Conservation (phyloP, 140 eudicot genomes). For the Bidens hawaiensis region DNA sequence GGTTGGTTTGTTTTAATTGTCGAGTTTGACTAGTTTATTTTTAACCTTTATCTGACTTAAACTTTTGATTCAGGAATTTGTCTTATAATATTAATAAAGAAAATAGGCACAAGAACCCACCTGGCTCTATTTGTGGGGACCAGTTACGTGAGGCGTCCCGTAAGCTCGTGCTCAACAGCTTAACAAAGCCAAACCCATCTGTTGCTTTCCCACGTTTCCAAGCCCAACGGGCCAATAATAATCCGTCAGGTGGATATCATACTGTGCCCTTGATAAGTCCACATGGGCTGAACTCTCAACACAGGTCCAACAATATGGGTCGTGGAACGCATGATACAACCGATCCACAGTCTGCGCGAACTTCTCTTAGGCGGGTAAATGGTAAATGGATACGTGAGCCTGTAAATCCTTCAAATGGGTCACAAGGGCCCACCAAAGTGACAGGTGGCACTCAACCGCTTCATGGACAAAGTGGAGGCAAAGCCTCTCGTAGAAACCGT, state of each 20-base stretch:
- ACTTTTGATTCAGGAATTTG: conserved; percentile 15
- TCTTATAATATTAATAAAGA: background rate
- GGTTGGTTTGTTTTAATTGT: background rate
- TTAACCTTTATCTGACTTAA: background rate
- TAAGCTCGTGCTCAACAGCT: conserved; percentile 60
- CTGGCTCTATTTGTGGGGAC: conserved; percentile 53
- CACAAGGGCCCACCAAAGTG: too few species aligned
- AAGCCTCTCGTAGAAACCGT: too few species aligned
- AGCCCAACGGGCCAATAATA: conserved; percentile 15
- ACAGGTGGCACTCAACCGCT: too few species aligned
- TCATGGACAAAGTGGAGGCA: too few species aligned
- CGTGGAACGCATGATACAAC: background rate
- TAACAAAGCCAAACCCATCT: conserved; percentile 24
- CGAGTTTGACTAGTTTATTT: background rate
- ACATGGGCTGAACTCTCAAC: too few species aligned
- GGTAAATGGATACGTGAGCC: background rate
- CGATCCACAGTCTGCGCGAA: background rate
- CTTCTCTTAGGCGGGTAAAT: background rate
- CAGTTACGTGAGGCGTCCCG: conserved; percentile 73
- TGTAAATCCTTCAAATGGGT: background rate
- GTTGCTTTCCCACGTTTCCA: conserved; percentile 15
- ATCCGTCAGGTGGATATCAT: background rate
- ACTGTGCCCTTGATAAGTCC: background rate
- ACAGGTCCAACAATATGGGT: background rate
- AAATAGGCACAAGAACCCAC: conserved; percentile 32